phyloP scores from a whole-genome alignment of 2,329 filamentous ascomycete species.

The Verticillium alfalfae region DNA sequence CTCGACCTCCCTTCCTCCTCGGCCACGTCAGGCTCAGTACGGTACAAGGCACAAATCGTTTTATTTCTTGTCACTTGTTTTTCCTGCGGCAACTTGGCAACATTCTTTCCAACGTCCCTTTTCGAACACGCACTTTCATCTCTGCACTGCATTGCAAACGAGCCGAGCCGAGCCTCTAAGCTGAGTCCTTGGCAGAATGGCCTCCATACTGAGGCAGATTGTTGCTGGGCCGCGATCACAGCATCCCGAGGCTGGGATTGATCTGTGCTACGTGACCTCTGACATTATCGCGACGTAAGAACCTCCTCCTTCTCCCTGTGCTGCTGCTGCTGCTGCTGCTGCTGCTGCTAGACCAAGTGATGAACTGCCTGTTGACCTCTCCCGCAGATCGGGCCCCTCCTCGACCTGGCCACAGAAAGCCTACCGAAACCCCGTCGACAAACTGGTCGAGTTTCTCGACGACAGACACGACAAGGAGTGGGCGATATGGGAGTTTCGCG shows the following conservation, averaged over 20 bases:
- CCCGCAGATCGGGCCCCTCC: constrained; percentile 78
- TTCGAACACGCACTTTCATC: too few species aligned
- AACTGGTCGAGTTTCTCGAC: constrained; percentile 83
- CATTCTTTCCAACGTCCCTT: background rate
- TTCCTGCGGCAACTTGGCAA: background rate
- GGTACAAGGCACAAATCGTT: background rate
- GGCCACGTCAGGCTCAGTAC: too few species aligned
- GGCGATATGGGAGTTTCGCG: constrained; percentile 97
- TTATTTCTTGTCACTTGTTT: background rate
- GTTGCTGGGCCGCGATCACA: constrained; percentile 80
- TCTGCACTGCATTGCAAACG: background rate
- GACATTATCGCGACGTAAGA: constrained; percentile 61
- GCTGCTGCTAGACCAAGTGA: background rate
- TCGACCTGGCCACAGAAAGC: constrained; percentile 85
- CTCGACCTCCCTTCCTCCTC: background rate
- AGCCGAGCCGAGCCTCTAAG: background rate
- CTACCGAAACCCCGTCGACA: constrained; percentile 88
- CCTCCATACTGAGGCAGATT: constrained; percentile 80
- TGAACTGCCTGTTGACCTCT: constrained; percentile 29
- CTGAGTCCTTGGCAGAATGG: constrained; percentile 38
- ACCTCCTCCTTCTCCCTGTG: background rate
- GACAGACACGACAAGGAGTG: constrained; percentile 76
- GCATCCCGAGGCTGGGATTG: constrained; percentile 82
- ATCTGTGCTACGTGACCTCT: constrained; percentile 93
- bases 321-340: background rate